A percentile compares a stretch with the other conserved stretches of the same genome.
These are phyloP conservation scores for Lodderomyces theae DNA, from an alignment of 1,139 yeast species.

Conservation along the genomic window DNA sequence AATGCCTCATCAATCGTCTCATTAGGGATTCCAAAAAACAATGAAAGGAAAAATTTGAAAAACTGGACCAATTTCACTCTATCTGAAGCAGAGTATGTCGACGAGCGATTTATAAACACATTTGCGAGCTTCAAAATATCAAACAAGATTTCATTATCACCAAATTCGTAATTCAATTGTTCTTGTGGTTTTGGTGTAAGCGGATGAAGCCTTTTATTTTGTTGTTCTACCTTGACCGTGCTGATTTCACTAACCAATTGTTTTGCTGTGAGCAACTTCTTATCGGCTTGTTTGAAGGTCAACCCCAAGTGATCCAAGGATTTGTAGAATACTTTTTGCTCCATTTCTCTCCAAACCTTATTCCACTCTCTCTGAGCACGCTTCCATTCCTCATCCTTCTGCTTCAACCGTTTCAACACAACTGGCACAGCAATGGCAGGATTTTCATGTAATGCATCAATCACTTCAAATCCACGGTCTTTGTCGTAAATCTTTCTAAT, in stretches of 20 bases:
- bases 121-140: conserved; percentile 72
- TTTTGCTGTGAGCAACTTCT: conserved; percentile 84
- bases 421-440: conserved; percentile 96
- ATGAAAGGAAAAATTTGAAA: conserved; percentile 63
- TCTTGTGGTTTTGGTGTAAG: conserved; percentile 82
- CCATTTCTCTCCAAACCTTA: conserved; percentile 98
- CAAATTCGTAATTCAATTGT: conserved; percentile 68
- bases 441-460: conserved; percentile 90
- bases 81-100: conserved; percentile 78
- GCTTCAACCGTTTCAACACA: conserved; percentile 86
- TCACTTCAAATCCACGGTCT: conserved; percentile 93
- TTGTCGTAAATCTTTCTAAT: conserved; percentile 89
- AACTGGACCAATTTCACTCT: conserved; percentile 74
- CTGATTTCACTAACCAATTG: conserved; percentile 89
- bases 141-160: conserved; percentile 64
- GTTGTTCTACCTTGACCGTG: conserved; percentile 88
- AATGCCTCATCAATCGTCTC: conserved; percentile 31
- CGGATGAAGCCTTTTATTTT: conserved; percentile 73
- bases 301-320: conserved; percentile 93
- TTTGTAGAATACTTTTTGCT: conserved; percentile 89
- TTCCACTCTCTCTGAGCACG: conserved; percentile 99
- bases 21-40: conserved; percentile 59
- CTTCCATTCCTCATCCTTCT: conserved; percentile 98
- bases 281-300: conserved; percentile 94
- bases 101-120: conserved; percentile 65